Base-by-base conservation (phyloP, 2,329 filamentous ascomycete species). In the Fusarium chlamydosporum region DNA sequence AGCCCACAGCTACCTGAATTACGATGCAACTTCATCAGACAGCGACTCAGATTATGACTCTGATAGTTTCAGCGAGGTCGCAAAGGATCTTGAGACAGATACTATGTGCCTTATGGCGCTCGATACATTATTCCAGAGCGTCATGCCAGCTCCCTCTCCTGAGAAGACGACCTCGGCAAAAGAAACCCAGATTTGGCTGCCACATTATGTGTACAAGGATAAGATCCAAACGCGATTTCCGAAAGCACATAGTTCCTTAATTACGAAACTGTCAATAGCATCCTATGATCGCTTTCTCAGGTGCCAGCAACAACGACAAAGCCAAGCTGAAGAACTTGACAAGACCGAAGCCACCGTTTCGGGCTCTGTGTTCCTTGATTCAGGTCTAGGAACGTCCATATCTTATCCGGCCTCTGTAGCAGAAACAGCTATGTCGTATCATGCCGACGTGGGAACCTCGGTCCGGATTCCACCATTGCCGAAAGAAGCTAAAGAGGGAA, bases 361-460 rank as follows among this genome's bases (percentile, higher is more conserved):
- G 5, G 23, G 23, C 4, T 23, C 23, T 23, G 23, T 23, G 23
- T 45, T 45, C 8, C 42, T 13, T 7, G 42, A 45, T 26, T 45
- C 42, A 13, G 42, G 42, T 4, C 26, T 45, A 9, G 42, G 42
- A 31, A 45, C 42, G 5, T 31, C 26, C 1, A 18, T 18, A 13
- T n/a, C 42, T 9, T 45, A 26, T 3, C 18, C 42, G 3, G 26
- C 16, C 3, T 45, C 42, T 18, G 7, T 31, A 5, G 42, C 26
- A 7, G 42, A 45, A 31, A 45, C 42, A 12, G 42, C 31, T n/a
- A 45, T 45, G 42, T 45, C 42, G 4, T 45, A 45, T n/a, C 42
- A 27, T 31, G n/a, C 12, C 20, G 26, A 27, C 18, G 42, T 16
- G 9, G 27, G 8, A 7, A 3, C 4, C 9, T 29, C 26, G 2